phyloP scores from a whole-genome alignment of 805 yeast genomes.

The Yamadazyma philogaea region DNA sequence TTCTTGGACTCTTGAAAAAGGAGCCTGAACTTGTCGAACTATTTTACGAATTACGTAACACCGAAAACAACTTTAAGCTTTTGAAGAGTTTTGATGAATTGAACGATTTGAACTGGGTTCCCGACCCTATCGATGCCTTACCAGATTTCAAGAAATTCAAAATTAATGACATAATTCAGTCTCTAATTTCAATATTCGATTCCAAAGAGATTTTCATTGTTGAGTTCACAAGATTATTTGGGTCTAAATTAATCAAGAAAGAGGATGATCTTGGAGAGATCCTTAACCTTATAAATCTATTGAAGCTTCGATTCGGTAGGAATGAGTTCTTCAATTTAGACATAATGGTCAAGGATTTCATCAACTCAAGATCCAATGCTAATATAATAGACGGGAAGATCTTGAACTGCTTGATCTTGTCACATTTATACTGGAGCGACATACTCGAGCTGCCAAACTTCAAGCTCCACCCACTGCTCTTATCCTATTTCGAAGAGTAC shows the following conservation, averaged over 20 bases:
- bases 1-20: constrained; percentile 60
- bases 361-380: constrained; percentile 43
- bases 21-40: constrained; percentile 46
- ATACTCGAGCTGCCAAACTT: constrained; percentile 26
- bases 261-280: constrained; percentile 30
- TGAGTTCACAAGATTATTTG: constrained; percentile 61
- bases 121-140: constrained; percentile 89
- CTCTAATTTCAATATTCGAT: constrained; percentile 69
- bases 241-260: constrained; percentile 50
- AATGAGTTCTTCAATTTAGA: constrained; percentile 66
- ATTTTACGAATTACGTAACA: constrained; percentile 46
- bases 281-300: constrained; percentile 43
- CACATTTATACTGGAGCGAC: constrained; percentile 73
- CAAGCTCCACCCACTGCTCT: constrained; percentile 47
- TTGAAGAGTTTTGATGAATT: constrained; percentile 36
- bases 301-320: constrained; percentile 65
- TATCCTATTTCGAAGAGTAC: constrained; percentile 42
- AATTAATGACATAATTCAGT: constrained; percentile 66
- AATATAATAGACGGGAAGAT: constrained; percentile 20
- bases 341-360: constrained; percentile 78
- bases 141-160: constrained; percentile 69
- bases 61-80: constrained; percentile 12
- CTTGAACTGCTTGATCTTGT: constrained; percentile 57
- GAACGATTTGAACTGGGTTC: constrained; percentile 62
- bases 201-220: constrained; percentile 61